These are phyloP conservation scores for Lagerstroemia speciosa DNA, from an alignment of 345 rosid species.

Conservation along the genomic window DNA sequence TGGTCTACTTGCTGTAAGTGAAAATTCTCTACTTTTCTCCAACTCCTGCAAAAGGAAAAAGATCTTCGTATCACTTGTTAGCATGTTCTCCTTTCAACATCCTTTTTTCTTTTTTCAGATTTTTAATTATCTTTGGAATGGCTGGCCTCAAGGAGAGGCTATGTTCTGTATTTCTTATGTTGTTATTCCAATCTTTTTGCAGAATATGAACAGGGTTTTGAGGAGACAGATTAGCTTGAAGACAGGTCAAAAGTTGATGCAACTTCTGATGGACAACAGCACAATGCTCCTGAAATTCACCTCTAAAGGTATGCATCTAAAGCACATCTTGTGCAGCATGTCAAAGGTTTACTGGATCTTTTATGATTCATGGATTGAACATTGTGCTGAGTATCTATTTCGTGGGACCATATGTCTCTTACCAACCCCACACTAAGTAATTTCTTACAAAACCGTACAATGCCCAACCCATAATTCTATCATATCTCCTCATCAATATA, in stretches of 20 bases:
- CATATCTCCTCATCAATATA: background rate
- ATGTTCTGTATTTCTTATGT: slow-evolving; percentile 1
- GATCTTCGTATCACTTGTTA: too few relatives aligned
- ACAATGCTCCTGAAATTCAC: slow-evolving; percentile 18
- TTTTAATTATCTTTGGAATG: background rate
- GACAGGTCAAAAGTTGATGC: slow-evolving; percentile 35
- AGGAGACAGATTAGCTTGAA: slow-evolving; percentile 78
- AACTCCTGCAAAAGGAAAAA: background rate
- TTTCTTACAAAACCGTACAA: background rate
- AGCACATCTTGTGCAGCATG: background rate
- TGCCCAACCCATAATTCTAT: background rate
- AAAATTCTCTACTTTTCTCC: background rate
- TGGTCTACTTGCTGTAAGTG: slow-evolving; percentile 42
- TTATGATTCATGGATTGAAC: background rate
- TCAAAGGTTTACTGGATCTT: background rate
- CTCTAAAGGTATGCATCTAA: slow-evolving; percentile 14
- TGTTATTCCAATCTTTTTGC: slow-evolving; percentile 12
- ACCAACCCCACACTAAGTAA: background rate
- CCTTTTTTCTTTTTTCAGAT: too few relatives aligned
- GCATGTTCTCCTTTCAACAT: too few relatives aligned
- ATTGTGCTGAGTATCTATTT: background rate
- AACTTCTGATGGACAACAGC: slow-evolving; percentile 16
- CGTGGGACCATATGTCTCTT: background rate
- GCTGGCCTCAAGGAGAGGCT: background rate
- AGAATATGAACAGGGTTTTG: slow-evolving; percentile 59